Conservation (phyloP, 2,329 filamentous ascomycete species). For the Colletotrichum costaricense region DNA sequence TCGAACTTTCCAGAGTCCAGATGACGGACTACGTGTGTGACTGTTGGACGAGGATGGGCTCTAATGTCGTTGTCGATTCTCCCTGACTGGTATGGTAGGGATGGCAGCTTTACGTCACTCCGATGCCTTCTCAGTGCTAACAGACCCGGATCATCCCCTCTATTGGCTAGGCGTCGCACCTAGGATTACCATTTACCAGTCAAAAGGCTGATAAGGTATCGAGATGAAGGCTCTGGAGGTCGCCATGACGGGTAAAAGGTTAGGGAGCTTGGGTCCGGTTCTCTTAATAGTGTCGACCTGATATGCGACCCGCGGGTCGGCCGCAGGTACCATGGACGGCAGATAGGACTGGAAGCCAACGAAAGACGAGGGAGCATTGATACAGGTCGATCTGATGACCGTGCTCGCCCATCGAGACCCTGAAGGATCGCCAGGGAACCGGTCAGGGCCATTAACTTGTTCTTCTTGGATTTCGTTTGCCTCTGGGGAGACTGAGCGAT, state of each 20-base stretch:
- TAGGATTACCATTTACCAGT: neutral
- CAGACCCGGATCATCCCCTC: slow-evolving; percentile 14
- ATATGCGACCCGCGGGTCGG: slow-evolving; percentile 23
- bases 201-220: slow-evolving; percentile 11
- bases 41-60: neutral
- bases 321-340: slow-evolving; percentile 25
- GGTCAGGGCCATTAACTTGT: slow-evolving; percentile 10
- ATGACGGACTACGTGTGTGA: neutral
- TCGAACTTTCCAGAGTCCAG: neutral
- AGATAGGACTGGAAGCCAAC: neutral
- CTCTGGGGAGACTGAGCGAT: slow-evolving; percentile 9
- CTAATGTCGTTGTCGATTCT: slow-evolving; percentile 2
- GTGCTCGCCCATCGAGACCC: slow-evolving; percentile 5
- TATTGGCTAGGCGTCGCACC: neutral
- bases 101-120: slow-evolving; percentile 26
- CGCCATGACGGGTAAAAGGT: neutral
- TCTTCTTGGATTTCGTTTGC: slow-evolving; percentile 25
- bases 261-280: neutral
- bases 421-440: slow-evolving; percentile 27
- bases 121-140: neutral
- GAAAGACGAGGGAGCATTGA: neutral
- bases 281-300: neutral
- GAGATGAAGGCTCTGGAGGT: neutral
- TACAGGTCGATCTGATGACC: slow-evolving; percentile 10
- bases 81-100: slow-evolving; percentile 26